phyloP scores from a whole-genome alignment of 1,284 basidiomycete genomes.

The Trichosporon faecale region DNA sequence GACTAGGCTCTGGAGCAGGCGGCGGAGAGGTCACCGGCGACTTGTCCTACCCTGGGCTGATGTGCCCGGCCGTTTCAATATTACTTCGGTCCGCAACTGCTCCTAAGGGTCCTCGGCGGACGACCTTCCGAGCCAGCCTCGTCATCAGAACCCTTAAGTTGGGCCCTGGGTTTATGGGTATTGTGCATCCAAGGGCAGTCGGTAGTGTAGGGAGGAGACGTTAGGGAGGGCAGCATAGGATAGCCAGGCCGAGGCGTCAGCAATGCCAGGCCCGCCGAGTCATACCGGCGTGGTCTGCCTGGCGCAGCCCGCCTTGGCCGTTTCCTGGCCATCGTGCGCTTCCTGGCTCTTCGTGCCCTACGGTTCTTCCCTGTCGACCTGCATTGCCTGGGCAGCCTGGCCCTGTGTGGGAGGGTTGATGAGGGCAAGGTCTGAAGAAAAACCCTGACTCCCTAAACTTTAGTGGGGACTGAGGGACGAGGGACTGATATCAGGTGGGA shows the following conservation, averaged over 20 bases:
- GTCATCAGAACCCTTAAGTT: neutral
- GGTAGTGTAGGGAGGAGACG: neutral
- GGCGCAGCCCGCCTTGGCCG: neutral
- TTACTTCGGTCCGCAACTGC: slow-evolving; percentile 7
- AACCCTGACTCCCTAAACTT: neutral
- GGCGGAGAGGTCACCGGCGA: neutral
- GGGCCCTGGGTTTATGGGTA: neutral
- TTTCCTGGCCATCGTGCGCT: neutral
- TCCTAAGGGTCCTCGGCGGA: neutral
- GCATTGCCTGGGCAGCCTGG: neutral
- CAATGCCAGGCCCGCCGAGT: no score
- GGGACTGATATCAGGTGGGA: slow-evolving; percentile 8
- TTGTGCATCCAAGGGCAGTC: neutral
- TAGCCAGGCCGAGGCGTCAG: neutral
- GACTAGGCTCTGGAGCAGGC: neutral
- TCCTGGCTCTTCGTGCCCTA: neutral
- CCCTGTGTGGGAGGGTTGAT: neutral
- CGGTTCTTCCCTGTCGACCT: neutral
- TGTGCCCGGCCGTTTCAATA: slow-evolving; percentile 2
- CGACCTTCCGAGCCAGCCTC: slow-evolving; percentile 2
- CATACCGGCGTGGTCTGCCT: neutral
- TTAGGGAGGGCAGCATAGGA: neutral
- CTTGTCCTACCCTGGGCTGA: neutral
- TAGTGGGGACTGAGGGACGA: slow-evolving; percentile 6
- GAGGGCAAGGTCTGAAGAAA: neutral